phyloP scores from a whole-genome alignment of 73 alveolate species.

The Uronychia binucleata region DNA sequence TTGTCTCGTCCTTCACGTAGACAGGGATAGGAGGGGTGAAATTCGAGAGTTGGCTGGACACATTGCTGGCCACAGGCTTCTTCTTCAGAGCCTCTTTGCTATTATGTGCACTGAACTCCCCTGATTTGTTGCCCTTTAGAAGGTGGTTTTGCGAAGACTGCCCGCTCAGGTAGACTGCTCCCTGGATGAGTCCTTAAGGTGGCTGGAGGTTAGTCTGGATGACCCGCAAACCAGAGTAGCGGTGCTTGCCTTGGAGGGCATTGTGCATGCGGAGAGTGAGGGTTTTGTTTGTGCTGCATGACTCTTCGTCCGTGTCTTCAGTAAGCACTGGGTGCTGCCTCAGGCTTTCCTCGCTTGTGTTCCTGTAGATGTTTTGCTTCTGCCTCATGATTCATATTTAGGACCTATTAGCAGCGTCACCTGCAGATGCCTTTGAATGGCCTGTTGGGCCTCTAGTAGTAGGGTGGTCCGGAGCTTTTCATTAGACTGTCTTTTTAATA shows the following conservation, averaged over 20 bases:
- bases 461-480: too few relatives aligned
- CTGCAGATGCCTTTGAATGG: too few relatives aligned
- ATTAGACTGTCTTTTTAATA: too few relatives aligned
- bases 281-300: background rate
- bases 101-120: too few relatives aligned
- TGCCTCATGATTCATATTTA: background rate
- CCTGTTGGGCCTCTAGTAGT: too few relatives aligned
- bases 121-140: background rate
- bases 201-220: background rate
- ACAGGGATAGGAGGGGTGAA: background rate
- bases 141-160: background rate
- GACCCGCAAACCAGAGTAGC: background rate
- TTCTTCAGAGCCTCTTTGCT: too few relatives aligned
- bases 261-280: background rate
- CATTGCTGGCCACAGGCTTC: background rate
- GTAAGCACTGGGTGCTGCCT: background rate
- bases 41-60: background rate
- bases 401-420: background rate
- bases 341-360: background rate
- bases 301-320: background rate
- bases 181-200: too few relatives aligned
- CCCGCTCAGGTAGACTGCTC: too few relatives aligned
- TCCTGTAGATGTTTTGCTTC: background rate
- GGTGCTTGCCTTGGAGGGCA: background rate
- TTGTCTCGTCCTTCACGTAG: background rate